A percentile compares a stretch with the other conserved stretches of the same genome.
phyloP scores from a whole-genome alignment of 371 early-diverging fungal genomes.

The Synchytrium microbalum region DNA sequence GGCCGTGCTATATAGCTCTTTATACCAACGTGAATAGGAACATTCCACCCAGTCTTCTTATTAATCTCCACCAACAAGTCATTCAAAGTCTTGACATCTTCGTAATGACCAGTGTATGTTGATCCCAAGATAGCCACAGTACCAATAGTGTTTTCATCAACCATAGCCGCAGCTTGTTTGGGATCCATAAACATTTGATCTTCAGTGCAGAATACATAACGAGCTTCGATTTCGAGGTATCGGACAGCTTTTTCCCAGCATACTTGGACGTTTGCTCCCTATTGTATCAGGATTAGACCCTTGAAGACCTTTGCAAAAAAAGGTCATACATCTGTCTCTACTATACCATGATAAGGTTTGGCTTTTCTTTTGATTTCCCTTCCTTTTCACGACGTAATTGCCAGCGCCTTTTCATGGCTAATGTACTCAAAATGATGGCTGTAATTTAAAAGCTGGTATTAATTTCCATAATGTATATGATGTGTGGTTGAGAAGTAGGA shows the following conservation, averaged over 20 bases:
- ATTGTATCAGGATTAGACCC: no score
- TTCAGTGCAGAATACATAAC: constrained; percentile 48
- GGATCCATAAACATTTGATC: constrained; percentile 39
- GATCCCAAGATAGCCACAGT: constrained; percentile 61
- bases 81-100: constrained; percentile 57
- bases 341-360: constrained; percentile 64
- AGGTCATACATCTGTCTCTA: no score
- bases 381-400: constrained; percentile 39
- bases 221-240: constrained; percentile 65
- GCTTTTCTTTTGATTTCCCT: constrained; percentile 51
- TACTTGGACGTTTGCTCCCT: constrained; percentile 66
- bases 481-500: no score
- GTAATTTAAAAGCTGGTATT: no score
- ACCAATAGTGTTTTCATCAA: constrained; percentile 75
- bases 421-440: constrained; percentile 60
- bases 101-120: constrained; percentile 76
- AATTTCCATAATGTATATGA: no score
- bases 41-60: constrained; percentile 45
- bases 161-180: constrained; percentile 45
- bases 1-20: no score
- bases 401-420: constrained; percentile 71
- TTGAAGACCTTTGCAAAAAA: no score
- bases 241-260: constrained; percentile 54
- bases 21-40: constrained; percentile 66
- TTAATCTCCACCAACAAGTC: constrained; percentile 50